Evolutionary conservation across 2,329 filamentous ascomycete species (phyloP), one percentile per base, ranked within the genome.

Genomic region (Colletotrichum salicis): DNA sequence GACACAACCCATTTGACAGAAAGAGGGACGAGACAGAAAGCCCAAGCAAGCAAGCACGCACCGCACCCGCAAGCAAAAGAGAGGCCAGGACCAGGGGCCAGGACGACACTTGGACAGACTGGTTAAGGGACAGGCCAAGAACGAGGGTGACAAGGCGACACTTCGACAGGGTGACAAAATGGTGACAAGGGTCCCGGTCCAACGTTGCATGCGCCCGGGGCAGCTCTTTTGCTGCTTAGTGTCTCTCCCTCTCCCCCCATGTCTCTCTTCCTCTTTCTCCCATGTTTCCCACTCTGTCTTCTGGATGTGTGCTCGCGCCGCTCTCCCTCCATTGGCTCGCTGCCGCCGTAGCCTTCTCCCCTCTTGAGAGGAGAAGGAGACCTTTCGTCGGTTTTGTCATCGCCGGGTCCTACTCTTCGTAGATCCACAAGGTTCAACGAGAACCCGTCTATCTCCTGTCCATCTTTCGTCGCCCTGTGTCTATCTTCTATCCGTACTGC

Each of bases 201-300:
- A 68, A 71, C 69, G 69, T 71, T 68, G 69, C 69, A 64, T 71
- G 69, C 67, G 67, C 57, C 62, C 41, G 57, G 64, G 52, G 69
- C 58, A 68, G 69, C 67, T 66, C 56, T 52, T 60, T 22, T 54
- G 33, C 27, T 33, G 52, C 31, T 37, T 64, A 51, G 67, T 35
- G 7, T 24, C 51, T 56, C 65, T 33, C 33, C 19, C n/a, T 45
- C 67, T 31, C 6, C 12, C 12, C 1, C 52, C 27, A 19, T 48
- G 15, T 54, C 66, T 57, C 10, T 52, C 51, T 33, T 19, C 24
- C 48, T 56, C 58, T 48, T 33, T 27, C 41, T 52, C 35, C 33
- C 33, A 22, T 27, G 57, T 29, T 51, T 31, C 58, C 15, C 35
- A 41, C 12, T 41, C 37, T 41, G 15, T 41, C 37, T 41, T 41